phyloP scores from a whole-genome alignment of 306 rosid genomes.

The Ziziphus jujuba region DNA sequence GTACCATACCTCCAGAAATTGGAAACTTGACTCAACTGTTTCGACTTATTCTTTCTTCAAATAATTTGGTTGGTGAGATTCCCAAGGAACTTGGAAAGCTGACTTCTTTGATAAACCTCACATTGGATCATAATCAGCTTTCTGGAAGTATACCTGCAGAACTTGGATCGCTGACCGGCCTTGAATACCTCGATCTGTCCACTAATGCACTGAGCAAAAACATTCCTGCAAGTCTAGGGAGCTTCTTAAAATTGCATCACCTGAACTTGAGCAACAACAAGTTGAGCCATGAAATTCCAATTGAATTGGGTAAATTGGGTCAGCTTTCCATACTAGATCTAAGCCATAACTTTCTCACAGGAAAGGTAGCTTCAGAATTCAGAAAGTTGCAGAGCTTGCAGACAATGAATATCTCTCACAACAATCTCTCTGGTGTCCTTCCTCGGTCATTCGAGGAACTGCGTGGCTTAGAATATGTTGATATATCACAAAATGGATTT shows the following conservation, averaged over 20 bases:
- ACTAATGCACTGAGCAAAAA: constrained; percentile 19
- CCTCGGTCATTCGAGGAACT: constrained; percentile 8
- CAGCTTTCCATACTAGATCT: constrained; percentile 38
- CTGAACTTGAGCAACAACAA: constrained; percentile 30
- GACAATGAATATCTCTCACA: constrained; percentile 43
- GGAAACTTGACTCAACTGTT: constrained; percentile 23
- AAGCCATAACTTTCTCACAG: constrained; percentile 33
- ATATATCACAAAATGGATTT: constrained; percentile 32
- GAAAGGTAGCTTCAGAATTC: constrained; percentile 30
- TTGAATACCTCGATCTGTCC: constrained; percentile 20
- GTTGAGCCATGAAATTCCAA: constrained; percentile 28
- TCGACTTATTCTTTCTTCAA: constrained; percentile 24
- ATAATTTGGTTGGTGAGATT: constrained; percentile 25
- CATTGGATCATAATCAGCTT: constrained; percentile 7
- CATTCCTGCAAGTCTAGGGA: constrained; percentile 23
- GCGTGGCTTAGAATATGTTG: constrained; percentile 11
- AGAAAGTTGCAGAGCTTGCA: constrained; percentile 21
- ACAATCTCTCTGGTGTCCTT: constrained; percentile 38
- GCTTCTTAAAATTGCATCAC: constrained; percentile 4
- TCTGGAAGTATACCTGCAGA: constrained; percentile 20
- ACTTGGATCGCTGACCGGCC: constrained; percentile 5
- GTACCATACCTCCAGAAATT: constrained; percentile 36
- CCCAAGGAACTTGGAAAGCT: constrained; percentile 17
- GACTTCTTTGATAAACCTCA: not conserved
- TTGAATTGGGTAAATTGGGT: constrained; percentile 20